Percentiles rank a stretch among this genome's conserved stretches.
Conservation (phyloP, 345 rosid genomes). For the Eucalyptus rudis region DNA sequence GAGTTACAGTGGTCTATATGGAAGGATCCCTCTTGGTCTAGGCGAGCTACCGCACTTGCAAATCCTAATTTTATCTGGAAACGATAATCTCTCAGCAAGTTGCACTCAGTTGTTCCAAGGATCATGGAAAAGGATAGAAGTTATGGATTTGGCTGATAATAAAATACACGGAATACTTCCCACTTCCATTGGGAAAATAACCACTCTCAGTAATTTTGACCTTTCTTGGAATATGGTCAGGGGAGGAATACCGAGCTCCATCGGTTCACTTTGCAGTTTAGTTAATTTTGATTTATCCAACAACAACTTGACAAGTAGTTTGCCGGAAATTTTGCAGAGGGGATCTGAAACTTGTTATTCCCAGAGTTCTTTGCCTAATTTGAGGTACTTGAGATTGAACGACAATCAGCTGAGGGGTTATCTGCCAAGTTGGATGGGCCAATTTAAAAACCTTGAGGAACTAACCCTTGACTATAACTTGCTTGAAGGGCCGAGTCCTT, state of each 20-base stretch:
- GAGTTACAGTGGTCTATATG: background rate
- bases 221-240: slow-evolving; percentile 2
- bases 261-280: slow-evolving; percentile 23
- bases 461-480: slow-evolving; percentile 9
- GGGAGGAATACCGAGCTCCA: slow-evolving; percentile 23
- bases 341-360: slow-evolving; percentile 2
- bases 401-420: slow-evolving; percentile 9
- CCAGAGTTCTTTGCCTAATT: slow-evolving; percentile 3
- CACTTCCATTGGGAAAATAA: slow-evolving; percentile 22
- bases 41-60: slow-evolving; percentile 12
- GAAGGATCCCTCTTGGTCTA: slow-evolving; percentile 27
- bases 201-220: slow-evolving; percentile 7
- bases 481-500: slow-evolving; percentile 20
- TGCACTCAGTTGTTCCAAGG: slow-evolving; percentile 15
- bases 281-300: slow-evolving; percentile 7
- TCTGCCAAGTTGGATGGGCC: slow-evolving; percentile 28
- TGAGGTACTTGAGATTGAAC: slow-evolving; percentile 10
- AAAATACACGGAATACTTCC: slow-evolving; percentile 26
- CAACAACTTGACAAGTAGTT: slow-evolving; percentile 21
- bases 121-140: slow-evolving; percentile 25
- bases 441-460: slow-evolving; percentile 7
- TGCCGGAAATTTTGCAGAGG: slow-evolving; percentile 10
- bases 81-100: slow-evolving; percentile 18
- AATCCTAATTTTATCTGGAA: slow-evolving; percentile 13
- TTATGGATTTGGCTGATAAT: slow-evolving; percentile 7